Conservation (phyloP, 2,329 filamentous ascomycete species). For the Penicillium sp. region DNA sequence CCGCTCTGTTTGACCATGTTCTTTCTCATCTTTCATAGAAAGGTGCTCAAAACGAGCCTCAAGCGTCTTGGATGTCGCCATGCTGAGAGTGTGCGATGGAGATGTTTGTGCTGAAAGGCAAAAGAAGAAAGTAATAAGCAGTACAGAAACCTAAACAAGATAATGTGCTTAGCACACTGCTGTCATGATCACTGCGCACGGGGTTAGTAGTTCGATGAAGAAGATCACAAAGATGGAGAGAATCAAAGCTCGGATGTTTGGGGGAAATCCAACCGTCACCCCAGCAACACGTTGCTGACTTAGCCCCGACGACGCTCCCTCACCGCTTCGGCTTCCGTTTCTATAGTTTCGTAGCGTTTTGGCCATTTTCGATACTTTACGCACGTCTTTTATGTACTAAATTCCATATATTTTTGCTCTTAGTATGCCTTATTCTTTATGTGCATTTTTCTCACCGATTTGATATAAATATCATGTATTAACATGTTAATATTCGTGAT, state of each 20-base stretch:
- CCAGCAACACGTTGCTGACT: slow-evolving; percentile 19
- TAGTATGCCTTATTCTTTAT: too few relatives aligned
- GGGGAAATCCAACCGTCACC: slow-evolving; percentile 16
- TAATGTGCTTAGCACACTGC: slow-evolving; percentile 1
- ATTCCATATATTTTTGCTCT: too few relatives aligned
- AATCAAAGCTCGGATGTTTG: slow-evolving; percentile 22
- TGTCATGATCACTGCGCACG: slow-evolving; percentile 12
- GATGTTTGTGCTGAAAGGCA: slow-evolving; percentile 9
- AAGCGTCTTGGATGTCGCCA: slow-evolving; percentile 76
- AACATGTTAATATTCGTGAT: too few relatives aligned
- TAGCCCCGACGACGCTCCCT: not conserved
- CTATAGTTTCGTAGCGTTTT: not conserved
- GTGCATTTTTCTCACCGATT: too few relatives aligned
- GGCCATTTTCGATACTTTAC: too few relatives aligned
- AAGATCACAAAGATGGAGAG: slow-evolving; percentile 12
- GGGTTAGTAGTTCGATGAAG: slow-evolving; percentile 10
- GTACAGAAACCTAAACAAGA: not conserved
- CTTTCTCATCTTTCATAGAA: slow-evolving; percentile 87
- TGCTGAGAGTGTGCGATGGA: slow-evolving; percentile 36
- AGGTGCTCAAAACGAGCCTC: slow-evolving; percentile 89
- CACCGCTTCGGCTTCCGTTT: not conserved
- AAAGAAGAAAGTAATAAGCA: slow-evolving; percentile 6
- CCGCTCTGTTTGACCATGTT: slow-evolving; percentile 57
- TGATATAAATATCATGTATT: too few relatives aligned
- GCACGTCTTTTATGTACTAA: not conserved